Evolutionary conservation across 352 stramenopile species (phyloP).

Genomic region (Pythium oligandrum): DNA sequence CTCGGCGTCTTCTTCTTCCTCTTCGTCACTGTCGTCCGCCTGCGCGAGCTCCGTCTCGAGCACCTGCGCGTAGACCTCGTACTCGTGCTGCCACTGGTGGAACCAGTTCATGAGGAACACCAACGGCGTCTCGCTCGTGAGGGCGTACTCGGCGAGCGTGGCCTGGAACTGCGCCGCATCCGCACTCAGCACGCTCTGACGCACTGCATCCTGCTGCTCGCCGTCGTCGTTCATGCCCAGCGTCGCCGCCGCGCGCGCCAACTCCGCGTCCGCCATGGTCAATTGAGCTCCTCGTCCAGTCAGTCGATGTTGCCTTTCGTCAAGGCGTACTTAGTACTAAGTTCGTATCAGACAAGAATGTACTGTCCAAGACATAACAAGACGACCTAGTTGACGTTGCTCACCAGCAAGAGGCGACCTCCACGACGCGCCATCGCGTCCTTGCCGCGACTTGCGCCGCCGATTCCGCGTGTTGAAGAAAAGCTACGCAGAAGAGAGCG

Average conservation of each 20-base stretch:
- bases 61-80: constrained; percentile 75
- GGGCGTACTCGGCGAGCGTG: constrained; percentile 19
- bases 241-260: constrained; percentile 40
- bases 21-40: constrained; percentile 19
- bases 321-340: too few species aligned
- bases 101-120: constrained; percentile 83
- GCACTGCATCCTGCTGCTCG: constrained; percentile 49
- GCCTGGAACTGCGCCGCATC: constrained; percentile 43
- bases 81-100: constrained; percentile 85
- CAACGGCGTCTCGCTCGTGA: constrained; percentile 25
- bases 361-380: too few species aligned
- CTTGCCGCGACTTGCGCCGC: too few species aligned
- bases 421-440: too few species aligned
- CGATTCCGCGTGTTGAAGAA: too few species aligned
- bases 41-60: constrained; percentile 51
- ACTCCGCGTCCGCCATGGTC: constrained; percentile 30
- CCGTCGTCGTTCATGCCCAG: constrained; percentile 24
- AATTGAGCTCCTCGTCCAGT: constrained; percentile 2
- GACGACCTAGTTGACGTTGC: too few species aligned
- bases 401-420: too few species aligned
- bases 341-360: too few species aligned
- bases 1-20: constrained; percentile 15
- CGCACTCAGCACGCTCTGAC: constrained; percentile 47
- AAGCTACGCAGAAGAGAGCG: too few species aligned
- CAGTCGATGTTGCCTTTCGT: constrained; percentile 4